Percentiles rank a stretch among this genome's conserved stretches.
Conservation (phyloP, 106 monocot genomes). For the Apostasia ramifera region DNA sequence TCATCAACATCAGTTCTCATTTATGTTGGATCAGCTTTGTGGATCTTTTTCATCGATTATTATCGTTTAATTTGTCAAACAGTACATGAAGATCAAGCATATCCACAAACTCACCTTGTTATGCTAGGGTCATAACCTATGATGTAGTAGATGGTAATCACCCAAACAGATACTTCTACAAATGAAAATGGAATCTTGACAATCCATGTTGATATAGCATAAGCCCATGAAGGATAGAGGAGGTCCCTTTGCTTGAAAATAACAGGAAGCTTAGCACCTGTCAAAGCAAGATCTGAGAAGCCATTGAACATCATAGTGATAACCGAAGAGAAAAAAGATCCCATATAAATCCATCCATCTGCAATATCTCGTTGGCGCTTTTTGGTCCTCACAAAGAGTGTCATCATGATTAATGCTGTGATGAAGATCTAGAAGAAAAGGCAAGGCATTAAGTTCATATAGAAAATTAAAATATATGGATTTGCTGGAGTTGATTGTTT, state of each 20-base stretch:
- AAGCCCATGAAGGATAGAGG: constrained; percentile 1
- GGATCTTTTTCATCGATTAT: too few species aligned
- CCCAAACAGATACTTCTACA: background rate
- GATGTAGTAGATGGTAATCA: background rate
- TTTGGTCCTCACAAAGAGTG: background rate
- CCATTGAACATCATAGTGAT: background rate
- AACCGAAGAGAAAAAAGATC: background rate
- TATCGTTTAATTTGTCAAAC: too few species aligned
- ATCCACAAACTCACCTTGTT: background rate
- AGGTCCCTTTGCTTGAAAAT: constrained; percentile 3
- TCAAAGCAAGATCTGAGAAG: constrained; percentile 1
- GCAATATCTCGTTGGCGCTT: background rate
- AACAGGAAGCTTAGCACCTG: background rate
- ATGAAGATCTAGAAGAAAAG: background rate
- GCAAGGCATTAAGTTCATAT: background rate
- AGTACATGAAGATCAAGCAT: too few species aligned
- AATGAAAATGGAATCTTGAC: background rate
- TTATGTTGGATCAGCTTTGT: too few species aligned
- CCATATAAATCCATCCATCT: background rate
- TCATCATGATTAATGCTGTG: background rate
- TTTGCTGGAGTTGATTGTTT: background rate
- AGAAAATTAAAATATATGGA: background rate
- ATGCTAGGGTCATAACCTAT: constrained; percentile 5
- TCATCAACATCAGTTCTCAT: too few species aligned
- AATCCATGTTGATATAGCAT: background rate